These are phyloP conservation scores for Mucor circinelloides DNA, from an alignment of 371 early-diverging fungal species.

Conservation along the genomic window DNA sequence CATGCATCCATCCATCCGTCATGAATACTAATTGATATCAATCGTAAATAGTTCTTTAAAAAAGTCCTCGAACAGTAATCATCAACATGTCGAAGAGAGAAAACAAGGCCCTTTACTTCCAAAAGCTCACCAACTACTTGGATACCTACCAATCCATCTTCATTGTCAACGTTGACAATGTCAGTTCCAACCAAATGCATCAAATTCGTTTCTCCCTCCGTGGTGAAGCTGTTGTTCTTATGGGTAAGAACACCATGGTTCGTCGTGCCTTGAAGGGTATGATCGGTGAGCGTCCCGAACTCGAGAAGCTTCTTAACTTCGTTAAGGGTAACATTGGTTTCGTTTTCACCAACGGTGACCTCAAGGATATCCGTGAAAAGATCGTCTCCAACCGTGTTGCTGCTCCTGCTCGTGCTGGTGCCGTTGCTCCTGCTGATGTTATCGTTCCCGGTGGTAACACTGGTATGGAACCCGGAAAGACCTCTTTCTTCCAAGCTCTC, in stretches of 20 bases:
- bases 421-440: slow-evolving; percentile 97
- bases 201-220: slow-evolving; percentile 95
- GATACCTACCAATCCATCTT: slow-evolving; percentile 88
- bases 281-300: slow-evolving; percentile 81
- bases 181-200: slow-evolving; percentile 99
- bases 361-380: slow-evolving; percentile 93
- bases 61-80: slow-evolving; percentile 57
- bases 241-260: slow-evolving; percentile 99
- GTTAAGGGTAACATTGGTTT: slow-evolving; percentile 98
- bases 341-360: slow-evolving; percentile 98
- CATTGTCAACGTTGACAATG: slow-evolving; percentile 99
- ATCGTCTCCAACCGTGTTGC: slow-evolving; percentile 94
- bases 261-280: slow-evolving; percentile 92
- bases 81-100: slow-evolving; percentile 60
- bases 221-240: slow-evolving; percentile 92
- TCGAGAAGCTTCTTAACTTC: slow-evolving; percentile 83
- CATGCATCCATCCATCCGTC: slow-evolving; percentile 24
- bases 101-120: slow-evolving; percentile 55
- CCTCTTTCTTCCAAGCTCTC: slow-evolving; percentile 99
- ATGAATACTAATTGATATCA: background rate
- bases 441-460: slow-evolving; percentile 98
- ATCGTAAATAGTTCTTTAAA: slow-evolving; percentile 37
- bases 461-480: slow-evolving; percentile 99
- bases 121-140: slow-evolving; percentile 72
- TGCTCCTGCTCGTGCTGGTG: slow-evolving; percentile 99